A percentile compares a stretch with the other conserved stretches of the same genome.
Evolutionary conservation across 495 filamentous ascomycete species (phyloP).

Genomic region (Apiosordaria backusii): DNA sequence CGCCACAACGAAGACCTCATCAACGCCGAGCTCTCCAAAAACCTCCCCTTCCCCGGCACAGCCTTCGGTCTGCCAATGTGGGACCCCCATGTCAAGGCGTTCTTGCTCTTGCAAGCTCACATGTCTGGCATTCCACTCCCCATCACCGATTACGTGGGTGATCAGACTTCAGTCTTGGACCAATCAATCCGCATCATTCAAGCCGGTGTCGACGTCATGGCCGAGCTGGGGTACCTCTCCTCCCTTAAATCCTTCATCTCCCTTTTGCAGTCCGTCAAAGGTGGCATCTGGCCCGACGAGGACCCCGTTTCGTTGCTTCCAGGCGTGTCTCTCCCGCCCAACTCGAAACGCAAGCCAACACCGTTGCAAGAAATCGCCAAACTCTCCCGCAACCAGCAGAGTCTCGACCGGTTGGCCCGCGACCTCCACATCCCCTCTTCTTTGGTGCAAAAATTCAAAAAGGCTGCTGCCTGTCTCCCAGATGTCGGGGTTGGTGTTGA

Average conservation of each 20-base stretch:
- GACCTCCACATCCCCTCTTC: slow-evolving; percentile 34
- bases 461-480: slow-evolving; percentile 61
- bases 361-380: slow-evolving; percentile 11
- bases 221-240: slow-evolving; percentile 79
- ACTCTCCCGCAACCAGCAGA: slow-evolving; percentile 28
- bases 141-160: slow-evolving; percentile 95
- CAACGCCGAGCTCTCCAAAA: slow-evolving; percentile 83
- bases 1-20: slow-evolving; percentile 98
- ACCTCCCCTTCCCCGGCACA: slow-evolving; percentile 58
- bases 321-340: slow-evolving; percentile 51
- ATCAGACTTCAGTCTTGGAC: slow-evolving; percentile 79
- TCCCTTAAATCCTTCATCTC: slow-evolving; percentile 75
- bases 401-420: slow-evolving; percentile 40
- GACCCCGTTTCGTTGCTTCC: slow-evolving; percentile 76
- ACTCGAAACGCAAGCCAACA: slow-evolving; percentile 34
- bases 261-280: slow-evolving; percentile 88
- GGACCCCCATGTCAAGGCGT: slow-evolving; percentile 98
- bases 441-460: slow-evolving; percentile 47
- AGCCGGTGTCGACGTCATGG: slow-evolving; percentile 87
- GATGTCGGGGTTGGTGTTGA: slow-evolving; percentile 61
- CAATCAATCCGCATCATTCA: slow-evolving; percentile 94
- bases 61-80: slow-evolving; percentile 76
- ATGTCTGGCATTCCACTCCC: slow-evolving; percentile 90
- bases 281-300: slow-evolving; percentile 85
- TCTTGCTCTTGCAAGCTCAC: slow-evolving; percentile 88